Evolutionary conservation across 129 eudicot species (phyloP), one percentile per base, ranked within the genome.

Genomic region (Flaveria linearis): DNA sequence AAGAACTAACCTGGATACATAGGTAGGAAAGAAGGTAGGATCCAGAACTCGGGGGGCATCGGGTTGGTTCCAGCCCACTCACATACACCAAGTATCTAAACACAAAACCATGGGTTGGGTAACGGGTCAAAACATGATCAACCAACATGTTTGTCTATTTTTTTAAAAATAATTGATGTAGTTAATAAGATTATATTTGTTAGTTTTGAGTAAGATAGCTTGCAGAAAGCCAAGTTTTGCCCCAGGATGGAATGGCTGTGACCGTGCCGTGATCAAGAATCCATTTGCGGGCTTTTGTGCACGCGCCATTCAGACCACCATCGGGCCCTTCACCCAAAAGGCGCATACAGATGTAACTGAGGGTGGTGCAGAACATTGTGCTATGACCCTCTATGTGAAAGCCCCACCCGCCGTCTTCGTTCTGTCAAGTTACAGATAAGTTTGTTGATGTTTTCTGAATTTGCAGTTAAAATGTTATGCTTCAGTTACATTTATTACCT

Each of bases 261-360:
- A 79, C 86, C 28, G 74, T 55, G 3, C 89, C 89, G 67, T 85
- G 89, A 22, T 85, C 89, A 9, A 78, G 69, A 61, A 85, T 85
- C 89, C 89, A 85, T 82, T 78, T 85, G 3, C 86, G 84, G 6
- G 89, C 89, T 60, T 81, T 85, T 20, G 82, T 26, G 78, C 86
- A 82, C 0, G 82, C 86, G 10, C 75, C 82, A 73, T 82, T 66
- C 18, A 64, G 72, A 41, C 86, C 86, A 49, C 80, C 86, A 30
- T 82, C 84, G 1, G 84, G 86, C 0, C 86, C 89, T 73, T 82
- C 86, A 50, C 89, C 89, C n/a, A 85, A 71, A 5, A 82, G 43
- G n/a, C 86, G 82, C 86, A 78, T 82, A 49, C 86, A 82, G 9
- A 82, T 82, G 76, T 82, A 82, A 36, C 86, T 77, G 7, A 82